Evolutionary conservation across 1,139 yeast genomes (phyloP).

Genomic region (Yamadazyma jaroonii): DNA sequence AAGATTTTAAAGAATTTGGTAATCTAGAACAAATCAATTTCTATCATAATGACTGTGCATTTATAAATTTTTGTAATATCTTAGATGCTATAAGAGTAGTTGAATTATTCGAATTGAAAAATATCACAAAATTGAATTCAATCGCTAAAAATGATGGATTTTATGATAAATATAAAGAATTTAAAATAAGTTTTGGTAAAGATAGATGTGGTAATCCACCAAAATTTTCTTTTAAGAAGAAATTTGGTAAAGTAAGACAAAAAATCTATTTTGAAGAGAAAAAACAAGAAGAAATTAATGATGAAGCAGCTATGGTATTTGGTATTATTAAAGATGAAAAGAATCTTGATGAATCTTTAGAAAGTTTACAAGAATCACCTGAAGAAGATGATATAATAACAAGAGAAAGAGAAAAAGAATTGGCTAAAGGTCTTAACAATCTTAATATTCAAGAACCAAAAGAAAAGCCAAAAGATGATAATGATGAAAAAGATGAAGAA

Average conservation of each 20-base stretch:
- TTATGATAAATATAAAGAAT: constrained; percentile 35
- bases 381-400: constrained; percentile 7
- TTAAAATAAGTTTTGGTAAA: constrained; percentile 46
- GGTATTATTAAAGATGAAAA: constrained; percentile 36
- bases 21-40: constrained; percentile 47
- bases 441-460: not conserved
- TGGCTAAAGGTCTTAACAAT: not conserved
- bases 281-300: constrained; percentile 19
- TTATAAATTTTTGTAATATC: constrained; percentile 42
- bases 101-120: constrained; percentile 27
- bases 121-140: constrained; percentile 17
- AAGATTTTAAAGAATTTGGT: constrained; percentile 40
- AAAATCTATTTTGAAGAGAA: constrained; percentile 14
- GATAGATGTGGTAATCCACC: constrained; percentile 51
- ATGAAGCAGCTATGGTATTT: constrained; percentile 48
- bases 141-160: constrained; percentile 28
- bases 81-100: constrained; percentile 37
- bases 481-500: constrained; percentile 3
- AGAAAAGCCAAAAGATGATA: constrained; percentile 8
- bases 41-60: constrained; percentile 46
- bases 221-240: constrained; percentile 40
- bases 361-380: not conserved
- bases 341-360: constrained; percentile 1
- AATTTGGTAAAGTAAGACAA: constrained; percentile 18
- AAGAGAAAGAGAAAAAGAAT: constrained; percentile 8